Evolutionary conservation across 306 rosid genomes (phyloP), one percentile per base, ranked within the genome.

Genomic region (Cicer arietinum): DNA sequence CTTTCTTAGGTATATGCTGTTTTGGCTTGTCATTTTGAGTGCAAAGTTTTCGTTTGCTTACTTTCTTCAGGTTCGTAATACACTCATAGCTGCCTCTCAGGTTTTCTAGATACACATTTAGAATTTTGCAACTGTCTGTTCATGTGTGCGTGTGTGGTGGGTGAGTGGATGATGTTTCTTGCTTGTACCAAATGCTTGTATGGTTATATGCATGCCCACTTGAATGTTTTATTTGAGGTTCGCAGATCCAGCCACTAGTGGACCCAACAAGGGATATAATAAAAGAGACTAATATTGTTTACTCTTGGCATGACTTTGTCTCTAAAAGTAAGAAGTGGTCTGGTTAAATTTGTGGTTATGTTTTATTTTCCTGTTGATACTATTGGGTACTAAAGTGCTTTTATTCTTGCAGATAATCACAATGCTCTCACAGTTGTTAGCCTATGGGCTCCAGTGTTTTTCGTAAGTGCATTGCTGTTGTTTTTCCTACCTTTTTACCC

Each of bases 261-360:
- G 1, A 6, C 35, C 98, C 98, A 9, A 94, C 98, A 40, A 80
- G 39, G 81, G 59, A 2, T 20, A 86, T 94, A 43, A 80, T 94
- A 76, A 17, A 1, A 2, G 43, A 80, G 83, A 25, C 0, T 44
- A 3, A 46, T 60, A 20, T 91, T 25, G 1, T 0, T 0, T 91
- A 91, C 85, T 82, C 96, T 30, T 91, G 97, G 98, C 98, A 91
- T 82, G 97, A 91, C 80, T 84, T 94, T 1, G 82, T 94, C 40
- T 94, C 98, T 46, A 61, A 76, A 79, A 66, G 98, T 94, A 84
- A 90, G 97, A 57, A 6, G 20, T 22, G 75, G 69, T 50, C 30
- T 76, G 22, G 54, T 60, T 64, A 59, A 8, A 61, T 44, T 44
- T 63, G 14, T 47, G 46, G 43, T 53, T 13, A 11, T 40, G 42